A percentile compares a stretch with the other conserved stretches of the same genome.
Conservation (phyloP, 768 basidiomycete genomes). For the Vishniacozyma victoriae region DNA sequence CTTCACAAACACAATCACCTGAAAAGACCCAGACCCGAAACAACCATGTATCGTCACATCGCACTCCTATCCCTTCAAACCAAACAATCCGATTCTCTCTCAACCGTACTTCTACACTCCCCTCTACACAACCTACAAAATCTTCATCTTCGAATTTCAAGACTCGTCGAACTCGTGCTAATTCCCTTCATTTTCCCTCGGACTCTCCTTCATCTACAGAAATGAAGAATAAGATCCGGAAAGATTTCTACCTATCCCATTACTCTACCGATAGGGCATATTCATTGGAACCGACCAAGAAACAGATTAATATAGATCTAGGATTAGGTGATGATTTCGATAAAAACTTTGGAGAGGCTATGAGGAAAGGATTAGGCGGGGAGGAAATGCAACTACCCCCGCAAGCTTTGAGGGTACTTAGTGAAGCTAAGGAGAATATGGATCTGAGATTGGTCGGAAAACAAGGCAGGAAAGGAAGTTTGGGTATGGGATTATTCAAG, state of each 20-base stretch:
- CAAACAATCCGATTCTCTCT: neutral
- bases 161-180: constrained; percentile 9
- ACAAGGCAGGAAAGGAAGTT: constrained; percentile 47
- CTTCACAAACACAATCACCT: neutral
- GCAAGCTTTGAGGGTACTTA: constrained; percentile 37
- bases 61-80: too few relatives aligned
- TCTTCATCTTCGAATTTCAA: neutral
- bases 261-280: constrained; percentile 42
- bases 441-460: constrained; percentile 21
- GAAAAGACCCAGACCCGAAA: too few relatives aligned
- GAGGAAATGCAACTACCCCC: constrained; percentile 37
- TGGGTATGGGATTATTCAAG: constrained; percentile 49
- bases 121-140: neutral
- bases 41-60: too few relatives aligned
- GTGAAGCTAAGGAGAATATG: constrained; percentile 37
- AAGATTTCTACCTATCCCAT: constrained; percentile 36
- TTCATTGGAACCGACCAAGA: constrained; percentile 24
- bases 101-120: neutral
- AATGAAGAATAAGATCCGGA: too few relatives aligned
- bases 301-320: constrained; percentile 32
- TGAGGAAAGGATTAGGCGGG: constrained; percentile 28
- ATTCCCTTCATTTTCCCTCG: constrained; percentile 25
- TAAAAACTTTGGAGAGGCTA: constrained; percentile 38
- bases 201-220: constrained; percentile 1
- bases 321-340: constrained; percentile 46